Percentiles rank a stretch among this genome's conserved stretches.
Conservation (phyloP, 2,329 filamentous ascomycete genomes). For the Verticillium longisporum region DNA sequence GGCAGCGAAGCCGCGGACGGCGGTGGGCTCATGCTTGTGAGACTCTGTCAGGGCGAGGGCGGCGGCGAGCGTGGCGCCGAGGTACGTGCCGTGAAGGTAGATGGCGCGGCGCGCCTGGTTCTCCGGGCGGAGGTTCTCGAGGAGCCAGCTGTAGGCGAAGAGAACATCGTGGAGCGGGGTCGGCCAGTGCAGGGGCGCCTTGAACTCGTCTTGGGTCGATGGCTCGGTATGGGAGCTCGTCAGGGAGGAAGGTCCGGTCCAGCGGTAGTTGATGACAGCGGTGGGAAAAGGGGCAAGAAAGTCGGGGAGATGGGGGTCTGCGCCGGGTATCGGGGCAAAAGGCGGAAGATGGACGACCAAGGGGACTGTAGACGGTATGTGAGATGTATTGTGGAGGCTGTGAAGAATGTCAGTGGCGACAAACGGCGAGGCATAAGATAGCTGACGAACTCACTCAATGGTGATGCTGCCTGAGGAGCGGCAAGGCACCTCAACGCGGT, state of each 20-base stretch:
- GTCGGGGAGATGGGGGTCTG: conserved; percentile 24
- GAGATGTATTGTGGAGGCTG: conserved; percentile 42
- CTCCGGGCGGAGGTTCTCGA: conserved; percentile 32
- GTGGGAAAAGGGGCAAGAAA: conserved; percentile 38
- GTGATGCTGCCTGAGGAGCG: conserved; percentile 42
- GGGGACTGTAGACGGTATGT: conserved; percentile 29
- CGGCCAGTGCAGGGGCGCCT: conserved; percentile 40
- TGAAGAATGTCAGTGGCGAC: conserved; percentile 10
- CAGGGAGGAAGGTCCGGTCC: conserved; percentile 25
- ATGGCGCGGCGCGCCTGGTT: conserved; percentile 26
- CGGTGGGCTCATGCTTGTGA: conserved; percentile 31
- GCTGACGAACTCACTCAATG: conserved; percentile 44
- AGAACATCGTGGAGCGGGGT: conserved; percentile 49
- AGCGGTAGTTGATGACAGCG: conserved; percentile 54
- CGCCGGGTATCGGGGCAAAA: conserved; percentile 24
- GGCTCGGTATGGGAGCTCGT: conserved; percentile 1
- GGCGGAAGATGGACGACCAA: conserved; percentile 51
- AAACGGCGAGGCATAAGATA: neutral
- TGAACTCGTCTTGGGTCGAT: conserved; percentile 5
- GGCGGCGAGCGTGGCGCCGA: conserved; percentile 50
- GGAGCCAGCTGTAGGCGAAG: conserved; percentile 48
- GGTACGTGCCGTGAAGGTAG: conserved; percentile 49
- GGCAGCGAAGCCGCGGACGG: conserved; percentile 45
- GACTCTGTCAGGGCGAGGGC: conserved; percentile 52
- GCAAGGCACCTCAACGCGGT: conserved; percentile 38